Conservation (phyloP, 2,329 filamentous ascomycete species). For the Ascochyta viciae-villosae region DNA sequence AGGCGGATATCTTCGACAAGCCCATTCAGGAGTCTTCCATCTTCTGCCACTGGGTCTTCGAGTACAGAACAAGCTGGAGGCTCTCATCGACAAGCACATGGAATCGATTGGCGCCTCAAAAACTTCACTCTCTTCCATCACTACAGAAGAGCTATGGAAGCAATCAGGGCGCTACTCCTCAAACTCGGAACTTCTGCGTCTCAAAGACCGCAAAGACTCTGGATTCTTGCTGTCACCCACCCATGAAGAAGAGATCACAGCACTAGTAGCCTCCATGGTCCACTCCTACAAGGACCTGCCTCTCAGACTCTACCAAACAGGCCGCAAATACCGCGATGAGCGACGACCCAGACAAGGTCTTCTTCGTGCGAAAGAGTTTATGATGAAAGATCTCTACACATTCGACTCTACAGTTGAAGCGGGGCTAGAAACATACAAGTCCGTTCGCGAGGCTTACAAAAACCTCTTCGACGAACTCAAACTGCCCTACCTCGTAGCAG, state of each 20-base stretch:
- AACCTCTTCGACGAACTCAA: constrained; percentile 82
- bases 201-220: constrained; percentile 78
- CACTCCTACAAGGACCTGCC: constrained; percentile 88
- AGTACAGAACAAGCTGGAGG: constrained; percentile 87
- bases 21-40: constrained; percentile 91
- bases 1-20: constrained; percentile 60
- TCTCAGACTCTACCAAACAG: constrained; percentile 87
- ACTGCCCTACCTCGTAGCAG: constrained; percentile 82
- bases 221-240: constrained; percentile 85
- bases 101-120: constrained; percentile 78
- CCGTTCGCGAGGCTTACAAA: constrained; percentile 76
- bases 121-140: constrained; percentile 82
- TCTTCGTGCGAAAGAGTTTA: constrained; percentile 85
- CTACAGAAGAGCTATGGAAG: constrained; percentile 83
- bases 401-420: constrained; percentile 75
- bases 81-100: constrained; percentile 90
- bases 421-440: constrained; percentile 81
- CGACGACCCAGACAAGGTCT: constrained; percentile 86
- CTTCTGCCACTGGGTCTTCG: constrained; percentile 84
- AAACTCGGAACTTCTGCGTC: constrained; percentile 82
- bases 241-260: constrained; percentile 95
- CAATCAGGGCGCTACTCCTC: constrained; percentile 80
- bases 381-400: constrained; percentile 98
- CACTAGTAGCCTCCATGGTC: constrained; percentile 73
- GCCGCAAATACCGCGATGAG: constrained; percentile 94